Conservation (phyloP, 306 rosid genomes). For the Prunus salicina region DNA sequence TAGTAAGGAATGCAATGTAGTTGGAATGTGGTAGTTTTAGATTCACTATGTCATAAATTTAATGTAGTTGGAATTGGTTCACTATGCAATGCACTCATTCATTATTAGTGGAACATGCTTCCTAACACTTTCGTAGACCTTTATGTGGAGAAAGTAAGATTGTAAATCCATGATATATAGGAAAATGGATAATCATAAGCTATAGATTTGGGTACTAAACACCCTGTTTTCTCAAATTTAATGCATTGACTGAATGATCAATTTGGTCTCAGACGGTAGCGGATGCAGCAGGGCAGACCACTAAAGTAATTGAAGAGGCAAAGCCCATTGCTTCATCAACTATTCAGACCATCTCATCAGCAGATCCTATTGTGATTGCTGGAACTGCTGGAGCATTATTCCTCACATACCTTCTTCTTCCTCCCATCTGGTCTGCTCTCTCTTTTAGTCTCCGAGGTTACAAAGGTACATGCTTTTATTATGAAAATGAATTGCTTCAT, state of each 20-base stretch:
- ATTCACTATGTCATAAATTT: not conserved
- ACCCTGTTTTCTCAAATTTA: not conserved
- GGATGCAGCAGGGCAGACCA: conserved; percentile 80
- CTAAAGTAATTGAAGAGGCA: conserved; percentile 76
- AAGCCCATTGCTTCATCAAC: conserved; percentile 85
- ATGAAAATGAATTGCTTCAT: conserved; percentile 10
- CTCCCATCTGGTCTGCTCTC: conserved; percentile 79
- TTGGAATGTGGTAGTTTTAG: not conserved
- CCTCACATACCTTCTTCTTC: conserved; percentile 67
- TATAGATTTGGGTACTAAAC: not conserved
- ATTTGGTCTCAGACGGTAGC: conserved; percentile 64
- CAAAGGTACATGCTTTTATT: conserved; percentile 54
- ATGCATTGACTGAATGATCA: conserved; percentile 5
- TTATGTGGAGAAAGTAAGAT: not conserved
- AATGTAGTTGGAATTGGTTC: not conserved
- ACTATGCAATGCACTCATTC: not conserved
- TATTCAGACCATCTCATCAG: conserved; percentile 56
- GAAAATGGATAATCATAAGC: not conserved
- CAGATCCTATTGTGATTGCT: conserved; percentile 73
- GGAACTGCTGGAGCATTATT: conserved; percentile 75
- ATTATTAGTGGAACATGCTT: not conserved
- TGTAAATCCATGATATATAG: not conserved
- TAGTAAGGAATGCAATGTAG: not conserved
- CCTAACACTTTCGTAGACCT: too few relatives aligned
- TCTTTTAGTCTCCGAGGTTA: conserved; percentile 76